These are phyloP conservation scores for Phytophthora crassamura DNA, from an alignment of 352 stramenopile species.

Conservation along the genomic window DNA sequence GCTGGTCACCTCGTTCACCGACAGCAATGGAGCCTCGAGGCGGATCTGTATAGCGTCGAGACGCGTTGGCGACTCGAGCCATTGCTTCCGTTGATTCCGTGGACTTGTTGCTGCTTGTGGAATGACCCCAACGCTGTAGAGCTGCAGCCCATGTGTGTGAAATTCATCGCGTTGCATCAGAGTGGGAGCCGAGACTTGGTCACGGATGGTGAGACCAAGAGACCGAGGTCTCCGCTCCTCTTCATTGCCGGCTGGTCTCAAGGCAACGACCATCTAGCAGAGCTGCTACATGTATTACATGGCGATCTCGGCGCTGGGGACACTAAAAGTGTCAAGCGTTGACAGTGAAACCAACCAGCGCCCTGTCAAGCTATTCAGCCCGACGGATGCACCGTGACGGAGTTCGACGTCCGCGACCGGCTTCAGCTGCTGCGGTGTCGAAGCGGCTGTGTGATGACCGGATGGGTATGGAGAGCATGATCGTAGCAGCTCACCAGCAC, in stretches of 20 bases:
- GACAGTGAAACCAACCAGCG: conserved; percentile 9
- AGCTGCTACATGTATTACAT: too few relatives aligned
- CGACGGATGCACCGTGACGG: neutral
- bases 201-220: conserved; percentile 17
- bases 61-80: neutral
- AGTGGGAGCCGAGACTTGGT: conserved; percentile 23
- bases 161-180: conserved; percentile 8
- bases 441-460: conserved; percentile 5
- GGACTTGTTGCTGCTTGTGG: neutral
- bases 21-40: conserved; percentile 15
- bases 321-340: neutral
- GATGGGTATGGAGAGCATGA: conserved; percentile 34
- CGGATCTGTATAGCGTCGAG: conserved; percentile 10
- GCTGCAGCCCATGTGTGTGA: neutral
- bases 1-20: conserved; percentile 8
- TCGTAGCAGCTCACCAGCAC: conserved; percentile 39
- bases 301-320: too few relatives aligned
- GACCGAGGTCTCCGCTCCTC: conserved; percentile 9
- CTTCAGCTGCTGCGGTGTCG: conserved; percentile 14
- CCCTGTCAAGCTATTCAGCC: conserved; percentile 7
- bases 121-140: neutral
- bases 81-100: neutral
- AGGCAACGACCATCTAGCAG: neutral
- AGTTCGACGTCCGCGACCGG: conserved; percentile 8
- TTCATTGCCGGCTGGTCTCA: conserved; percentile 29